Evolutionary conservation across 768 basidiomycete species (phyloP), one percentile per base, ranked within the genome.

Genomic region (Phlebiopsis gigantea): DNA sequence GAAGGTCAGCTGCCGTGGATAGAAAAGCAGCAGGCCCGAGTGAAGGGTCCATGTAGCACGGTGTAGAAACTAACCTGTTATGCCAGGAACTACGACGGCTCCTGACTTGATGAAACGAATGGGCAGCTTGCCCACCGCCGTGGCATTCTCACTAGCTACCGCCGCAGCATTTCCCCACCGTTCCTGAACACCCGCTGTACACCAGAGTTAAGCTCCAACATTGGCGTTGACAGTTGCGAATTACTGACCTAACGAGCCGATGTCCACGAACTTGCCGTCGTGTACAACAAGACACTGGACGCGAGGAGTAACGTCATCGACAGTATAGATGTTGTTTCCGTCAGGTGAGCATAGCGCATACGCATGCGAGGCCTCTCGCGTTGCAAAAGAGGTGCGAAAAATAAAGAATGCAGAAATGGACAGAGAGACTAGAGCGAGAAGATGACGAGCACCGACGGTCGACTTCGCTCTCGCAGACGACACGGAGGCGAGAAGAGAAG

Each of bases 31-130:
- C 34, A 53, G 25, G 39, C 42, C 34, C 39, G 42, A 30, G 31
- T 30, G 28, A 53, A 21, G 17, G 43, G 22, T 46, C 24, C 25
- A 25, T 14, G 24, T 45, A 45, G n/a, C 42, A 28, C 25, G 28
- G 21, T 29, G 9, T 12, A 51, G 45, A 49, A 46, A 73, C 81
- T 63, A 61, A 87, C 87, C 87, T 66, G 78, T 85, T 55, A 91
- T 66, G 1, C 89, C 89, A 12, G 89, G 90, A 45, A 90, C 78
- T 44, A 89, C 69, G 53, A 87, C 80, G 43, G 87, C 78, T 14
- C 79, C 82, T 41, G 75, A 65, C 47, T 75, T 70, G 57, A 85
- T 75, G 69, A 76, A 81, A 49, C 76, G 80, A 60, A 64, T 53
- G 31, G 67, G 58, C 43, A 59, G 56, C 21, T 61, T 50, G 59